Evolutionary conservation across 23 red algal species (phyloP), one percentile per base, ranked within the genome.

Genomic region (Gracilaria gracilis): DNA sequence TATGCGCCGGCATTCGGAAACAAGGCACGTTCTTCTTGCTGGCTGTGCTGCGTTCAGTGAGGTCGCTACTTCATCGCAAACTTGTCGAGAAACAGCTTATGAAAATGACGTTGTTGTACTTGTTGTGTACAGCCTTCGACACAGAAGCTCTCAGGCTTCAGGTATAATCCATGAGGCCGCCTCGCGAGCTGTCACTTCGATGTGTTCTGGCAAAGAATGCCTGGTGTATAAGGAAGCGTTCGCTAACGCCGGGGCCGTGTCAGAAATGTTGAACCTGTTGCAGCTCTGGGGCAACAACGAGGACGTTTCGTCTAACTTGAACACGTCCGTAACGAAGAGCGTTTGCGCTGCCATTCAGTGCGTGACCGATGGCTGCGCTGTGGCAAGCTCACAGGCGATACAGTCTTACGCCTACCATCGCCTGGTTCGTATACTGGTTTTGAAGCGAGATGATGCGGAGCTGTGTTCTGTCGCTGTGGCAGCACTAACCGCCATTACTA

Each of bases 171-270:
- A 92, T 59, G 88, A 92, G 17, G 34, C 79, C 1, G 88, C 75
- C 12, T 54, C 39, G 9, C 19, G 88, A 44, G 88, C 88, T 21
- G 49, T 83, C 2, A 61, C 42, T 32, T 34, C 29, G 58, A 82
- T 83, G 34, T 92, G 88, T 42, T 13, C 27, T 44, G 76, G 88
- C 8, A 83, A 83, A 49, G 77, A 92, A 58, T 58, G 42, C 61
- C 2, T 83, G 14, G 61, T n/a, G 20, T 92, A 47, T 28, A 92
- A 92, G 66, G 76, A 92, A 48, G 75, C 88, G 23, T 83, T 92
- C 79, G 67, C 59, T 9, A 83, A 69, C 17, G 78, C 88, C 14
- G 88, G 62, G 11, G 78, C 62, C 6, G 77, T 82, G 17, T 36
- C 57, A 25, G 77, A 92, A n/a, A 24, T 92, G 13, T 29, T 92